These are phyloP conservation scores for Naganishia kalamii DNA, from an alignment of 768 basidiomycete genomes.

Conservation along the genomic window DNA sequence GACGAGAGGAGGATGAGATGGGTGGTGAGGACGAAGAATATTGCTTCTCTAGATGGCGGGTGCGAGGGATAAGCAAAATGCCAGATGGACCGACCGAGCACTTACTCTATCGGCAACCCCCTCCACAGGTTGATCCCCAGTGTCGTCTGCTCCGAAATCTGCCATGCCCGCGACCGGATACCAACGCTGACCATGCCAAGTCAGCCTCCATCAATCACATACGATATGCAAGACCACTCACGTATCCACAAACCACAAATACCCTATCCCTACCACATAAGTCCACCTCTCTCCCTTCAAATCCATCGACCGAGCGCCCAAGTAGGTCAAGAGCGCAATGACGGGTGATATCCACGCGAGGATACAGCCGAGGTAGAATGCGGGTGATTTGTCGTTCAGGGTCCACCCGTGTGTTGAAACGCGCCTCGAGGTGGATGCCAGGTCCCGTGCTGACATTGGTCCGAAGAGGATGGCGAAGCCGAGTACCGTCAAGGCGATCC, in stretches of 20 bases:
- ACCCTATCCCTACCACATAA: constrained; percentile 26
- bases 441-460: neutral
- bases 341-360: constrained; percentile 42
- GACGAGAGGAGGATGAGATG: constrained; percentile 37
- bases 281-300: constrained; percentile 6
- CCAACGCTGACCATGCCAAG: constrained; percentile 28
- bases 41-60: constrained; percentile 31
- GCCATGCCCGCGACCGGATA: constrained; percentile 36
- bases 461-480: constrained; percentile 20
- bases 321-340: constrained; percentile 33
- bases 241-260: constrained; percentile 40
- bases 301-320: constrained; percentile 28
- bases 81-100: neutral
- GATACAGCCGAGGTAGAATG: constrained; percentile 44
- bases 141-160: constrained; percentile 31
- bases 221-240: constrained; percentile 21
- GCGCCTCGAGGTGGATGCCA: neutral
- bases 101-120: constrained; percentile 43
- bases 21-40: constrained; percentile 41
- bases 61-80: neutral
- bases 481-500: constrained; percentile 20
- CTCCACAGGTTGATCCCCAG: constrained; percentile 32
- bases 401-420: neutral
- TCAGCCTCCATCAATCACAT: neutral
- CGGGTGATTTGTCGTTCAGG: neutral